Evolutionary conservation across 805 yeast genomes (phyloP).

Genomic region (Wickerhamomyces pijperi): DNA sequence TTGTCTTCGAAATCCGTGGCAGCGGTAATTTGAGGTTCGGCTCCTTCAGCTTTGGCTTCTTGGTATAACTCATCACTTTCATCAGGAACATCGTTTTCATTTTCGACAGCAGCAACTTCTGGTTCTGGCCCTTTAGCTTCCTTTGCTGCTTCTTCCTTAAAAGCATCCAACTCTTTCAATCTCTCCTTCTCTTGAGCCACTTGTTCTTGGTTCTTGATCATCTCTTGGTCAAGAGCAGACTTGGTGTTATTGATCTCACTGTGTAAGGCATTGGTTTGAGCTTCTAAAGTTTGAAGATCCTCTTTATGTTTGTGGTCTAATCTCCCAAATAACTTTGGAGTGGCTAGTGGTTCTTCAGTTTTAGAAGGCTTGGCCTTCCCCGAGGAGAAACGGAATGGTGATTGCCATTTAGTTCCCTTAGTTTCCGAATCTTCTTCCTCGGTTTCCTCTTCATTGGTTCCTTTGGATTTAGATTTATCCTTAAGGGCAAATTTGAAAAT

Average conservation of each 20-base stretch:
- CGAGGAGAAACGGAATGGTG: conserved; percentile 9
- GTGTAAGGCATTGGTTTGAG: conserved; percentile 7
- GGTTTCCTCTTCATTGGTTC: neutral
- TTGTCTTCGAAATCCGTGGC: neutral
- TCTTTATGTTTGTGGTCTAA: conserved; percentile 9
- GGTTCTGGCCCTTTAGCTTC: conserved; percentile 8
- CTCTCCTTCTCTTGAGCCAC: conserved; percentile 2
- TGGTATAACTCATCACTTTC: neutral
- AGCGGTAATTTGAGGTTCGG: neutral
- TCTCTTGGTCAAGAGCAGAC: conserved; percentile 1
- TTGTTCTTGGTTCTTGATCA: conserved; percentile 3
- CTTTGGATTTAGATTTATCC: conserved; percentile 2
- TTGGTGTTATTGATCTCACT: conserved; percentile 4
- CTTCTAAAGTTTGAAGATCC: conserved; percentile 9
- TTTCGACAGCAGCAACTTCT: neutral
- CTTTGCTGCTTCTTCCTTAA: conserved; percentile 5
- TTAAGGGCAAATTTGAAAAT: conserved; percentile 11
- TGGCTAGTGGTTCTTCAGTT: neutral
- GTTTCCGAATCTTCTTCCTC: neutral
- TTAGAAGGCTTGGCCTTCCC: conserved; percentile 1
- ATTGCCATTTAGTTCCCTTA: neutral
- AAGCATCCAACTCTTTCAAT: conserved; percentile 8
- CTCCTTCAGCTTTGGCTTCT: neutral
- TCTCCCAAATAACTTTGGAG: conserved; percentile 8
- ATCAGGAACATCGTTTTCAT: neutral